These are phyloP conservation scores for Trichophyton benhamiae DNA, from an alignment of 2,329 filamentous ascomycete species.

Conservation along the genomic window DNA sequence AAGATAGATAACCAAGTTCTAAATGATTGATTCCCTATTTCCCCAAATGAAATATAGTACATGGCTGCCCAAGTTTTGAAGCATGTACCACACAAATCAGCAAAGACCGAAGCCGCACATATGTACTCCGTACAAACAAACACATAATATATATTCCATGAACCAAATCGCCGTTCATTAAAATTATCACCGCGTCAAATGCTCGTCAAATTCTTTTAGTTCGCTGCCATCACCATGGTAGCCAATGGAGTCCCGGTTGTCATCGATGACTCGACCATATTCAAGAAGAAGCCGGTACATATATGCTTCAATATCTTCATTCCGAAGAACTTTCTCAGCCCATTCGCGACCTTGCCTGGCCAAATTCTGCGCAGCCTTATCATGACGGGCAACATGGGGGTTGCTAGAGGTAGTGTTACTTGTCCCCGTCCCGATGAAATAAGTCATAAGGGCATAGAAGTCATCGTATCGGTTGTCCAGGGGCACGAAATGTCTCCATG, in stretches of 20 bases:
- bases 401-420: background rate
- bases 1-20: background rate
- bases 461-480: constrained; percentile 64
- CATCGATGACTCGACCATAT: constrained; percentile 42
- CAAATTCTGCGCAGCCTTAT: constrained; percentile 50
- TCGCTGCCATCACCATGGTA: constrained; percentile 11
- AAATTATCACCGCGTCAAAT: background rate
- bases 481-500: constrained; percentile 72
- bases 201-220: constrained; percentile 1
- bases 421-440: constrained; percentile 59
- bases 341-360: constrained; percentile 54
- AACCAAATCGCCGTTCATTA: background rate
- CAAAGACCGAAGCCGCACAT: background rate
- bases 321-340: constrained; percentile 55
- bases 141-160: background rate
- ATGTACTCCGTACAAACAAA: background rate
- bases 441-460: constrained; percentile 60
- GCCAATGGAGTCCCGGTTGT: constrained; percentile 16
- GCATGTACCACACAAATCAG: background rate
- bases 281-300: constrained; percentile 52
- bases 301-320: constrained; percentile 64
- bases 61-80: background rate
- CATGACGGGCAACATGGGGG: constrained; percentile 21
- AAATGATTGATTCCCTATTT: background rate
- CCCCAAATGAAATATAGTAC: background rate